Evolutionary conservation across 192 early-diverging fungal genomes (phyloP).

Genomic region (Radiomyces spectabilis): DNA sequence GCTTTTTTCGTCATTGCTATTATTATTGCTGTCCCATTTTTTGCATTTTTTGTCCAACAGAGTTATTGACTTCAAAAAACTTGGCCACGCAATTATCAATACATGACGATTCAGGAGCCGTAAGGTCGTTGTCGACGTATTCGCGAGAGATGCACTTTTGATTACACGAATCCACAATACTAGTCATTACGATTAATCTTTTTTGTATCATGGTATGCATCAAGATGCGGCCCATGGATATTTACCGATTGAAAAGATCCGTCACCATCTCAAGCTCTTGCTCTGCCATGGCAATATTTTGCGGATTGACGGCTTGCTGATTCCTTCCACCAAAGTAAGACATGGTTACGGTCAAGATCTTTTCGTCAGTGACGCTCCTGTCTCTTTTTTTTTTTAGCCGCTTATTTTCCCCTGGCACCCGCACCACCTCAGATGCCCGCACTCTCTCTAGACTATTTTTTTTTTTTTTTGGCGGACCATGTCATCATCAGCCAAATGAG

Average conservation of each 20-base stretch:
- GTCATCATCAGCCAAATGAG: too few species aligned
- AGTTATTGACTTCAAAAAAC: slow-evolving; percentile 76
- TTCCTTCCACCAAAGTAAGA: slow-evolving; percentile 20
- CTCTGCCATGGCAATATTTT: slow-evolving; percentile 60
- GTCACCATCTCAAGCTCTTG: slow-evolving; percentile 75
- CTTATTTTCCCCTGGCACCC: too few species aligned
- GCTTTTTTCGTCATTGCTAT: too few species aligned
- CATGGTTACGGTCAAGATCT: too few species aligned
- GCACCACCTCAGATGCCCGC: too few species aligned
- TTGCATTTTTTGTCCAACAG: slow-evolving; percentile 63
- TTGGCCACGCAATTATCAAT: slow-evolving; percentile 78
- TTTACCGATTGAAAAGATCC: slow-evolving; percentile 65
- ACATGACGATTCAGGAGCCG: slow-evolving; percentile 81
- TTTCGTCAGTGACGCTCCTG: too few species aligned
- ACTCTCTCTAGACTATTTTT: too few species aligned
- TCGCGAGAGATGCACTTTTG: slow-evolving; percentile 69
- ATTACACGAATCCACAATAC: slow-evolving; percentile 67
- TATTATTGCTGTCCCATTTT: slow-evolving; percentile 22
- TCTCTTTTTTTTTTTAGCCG: too few species aligned
- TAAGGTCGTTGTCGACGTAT: slow-evolving; percentile 68
- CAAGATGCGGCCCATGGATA: too few species aligned
- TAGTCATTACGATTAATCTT: too few species aligned
- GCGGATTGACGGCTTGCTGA: slow-evolving; percentile 38
- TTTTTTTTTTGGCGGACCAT: too few species aligned
- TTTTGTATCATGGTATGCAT: too few species aligned